A percentile compares a stretch with the other conserved stretches of the same genome.
Conservation (phyloP, 1,284 basidiomycete species). For the Mrakiaceae sp. region DNA sequence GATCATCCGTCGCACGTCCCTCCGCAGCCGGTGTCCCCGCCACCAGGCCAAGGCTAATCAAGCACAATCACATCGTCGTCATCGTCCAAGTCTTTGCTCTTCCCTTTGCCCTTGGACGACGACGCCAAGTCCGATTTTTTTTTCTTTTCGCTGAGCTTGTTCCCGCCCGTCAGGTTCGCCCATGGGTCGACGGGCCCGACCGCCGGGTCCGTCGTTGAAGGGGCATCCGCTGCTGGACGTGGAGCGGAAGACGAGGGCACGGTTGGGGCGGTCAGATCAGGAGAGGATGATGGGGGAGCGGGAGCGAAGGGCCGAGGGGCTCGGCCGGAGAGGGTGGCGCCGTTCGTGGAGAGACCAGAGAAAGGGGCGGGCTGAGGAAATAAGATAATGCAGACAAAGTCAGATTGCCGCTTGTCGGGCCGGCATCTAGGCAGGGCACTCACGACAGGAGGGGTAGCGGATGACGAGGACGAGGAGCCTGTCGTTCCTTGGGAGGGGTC, state of each 20-base stretch:
- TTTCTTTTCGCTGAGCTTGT: slow-evolving; percentile 11
- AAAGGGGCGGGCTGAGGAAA: slow-evolving; percentile 8
- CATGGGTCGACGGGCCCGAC: slow-evolving; percentile 6
- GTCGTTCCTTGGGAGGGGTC: slow-evolving; percentile 24
- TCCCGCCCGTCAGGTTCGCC: slow-evolving; percentile 11
- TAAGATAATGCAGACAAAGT: not conserved
- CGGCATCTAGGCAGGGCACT: not conserved
- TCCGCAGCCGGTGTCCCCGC: too few species aligned
- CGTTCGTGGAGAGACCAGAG: slow-evolving; percentile 1
- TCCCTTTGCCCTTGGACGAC: too few species aligned
- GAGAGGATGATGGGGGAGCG: not conserved
- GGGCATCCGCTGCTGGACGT: not conserved
- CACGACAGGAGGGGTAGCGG: not conserved
- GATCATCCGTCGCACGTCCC: too few species aligned
- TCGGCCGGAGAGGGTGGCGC: slow-evolving; percentile 14
- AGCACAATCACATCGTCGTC: too few species aligned
- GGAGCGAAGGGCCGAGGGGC: slow-evolving; percentile 8
- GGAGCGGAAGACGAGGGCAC: not conserved
- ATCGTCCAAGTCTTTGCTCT: too few species aligned
- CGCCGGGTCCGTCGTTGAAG: not conserved
- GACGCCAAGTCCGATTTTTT: not conserved
- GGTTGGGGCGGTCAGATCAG: not conserved
- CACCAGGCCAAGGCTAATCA: too few species aligned
- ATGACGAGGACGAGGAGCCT: slow-evolving; percentile 1
- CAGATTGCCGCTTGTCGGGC: not conserved